phyloP scores from a whole-genome alignment of 2,329 filamentous ascomycete species.

The Cladophialophora carrionii region DNA sequence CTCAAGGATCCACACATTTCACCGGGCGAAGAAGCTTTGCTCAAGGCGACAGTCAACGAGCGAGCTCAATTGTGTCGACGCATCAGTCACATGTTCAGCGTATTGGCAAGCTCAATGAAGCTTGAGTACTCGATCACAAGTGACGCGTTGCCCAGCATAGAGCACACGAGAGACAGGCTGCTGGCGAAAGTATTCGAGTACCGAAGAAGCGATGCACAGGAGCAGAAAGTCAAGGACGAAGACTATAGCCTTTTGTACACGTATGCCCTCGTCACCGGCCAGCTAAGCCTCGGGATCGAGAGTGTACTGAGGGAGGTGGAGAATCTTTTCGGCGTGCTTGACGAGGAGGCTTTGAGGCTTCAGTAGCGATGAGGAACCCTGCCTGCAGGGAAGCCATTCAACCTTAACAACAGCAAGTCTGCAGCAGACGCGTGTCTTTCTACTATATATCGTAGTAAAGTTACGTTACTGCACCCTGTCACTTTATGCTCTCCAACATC shows the following conservation, averaged over 20 bases:
- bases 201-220: constrained; percentile 66
- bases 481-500: too few species aligned
- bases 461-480: background rate
- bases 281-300: constrained; percentile 60
- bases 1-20: constrained; percentile 75
- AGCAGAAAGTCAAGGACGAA: constrained; percentile 52
- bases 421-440: background rate
- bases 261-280: constrained; percentile 70
- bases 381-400: background rate
- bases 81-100: constrained; percentile 83
- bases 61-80: constrained; percentile 79
- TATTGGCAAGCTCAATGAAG: constrained; percentile 90
- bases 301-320: constrained; percentile 61
- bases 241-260: constrained; percentile 94
- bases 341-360: constrained; percentile 64
- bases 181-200: constrained; percentile 88
- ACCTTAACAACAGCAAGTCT: background rate
- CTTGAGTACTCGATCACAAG: constrained; percentile 84
- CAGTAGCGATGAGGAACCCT: constrained; percentile 43
- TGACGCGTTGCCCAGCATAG: constrained; percentile 82
- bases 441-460: background rate
- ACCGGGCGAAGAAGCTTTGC: constrained; percentile 76
- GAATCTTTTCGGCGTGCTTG: constrained; percentile 62
- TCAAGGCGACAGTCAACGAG: constrained; percentile 78
- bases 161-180: constrained; percentile 77